These are phyloP conservation scores for Apiotrichum veenhuisii DNA, from an alignment of 1,284 basidiomycete genomes.

Conservation along the genomic window DNA sequence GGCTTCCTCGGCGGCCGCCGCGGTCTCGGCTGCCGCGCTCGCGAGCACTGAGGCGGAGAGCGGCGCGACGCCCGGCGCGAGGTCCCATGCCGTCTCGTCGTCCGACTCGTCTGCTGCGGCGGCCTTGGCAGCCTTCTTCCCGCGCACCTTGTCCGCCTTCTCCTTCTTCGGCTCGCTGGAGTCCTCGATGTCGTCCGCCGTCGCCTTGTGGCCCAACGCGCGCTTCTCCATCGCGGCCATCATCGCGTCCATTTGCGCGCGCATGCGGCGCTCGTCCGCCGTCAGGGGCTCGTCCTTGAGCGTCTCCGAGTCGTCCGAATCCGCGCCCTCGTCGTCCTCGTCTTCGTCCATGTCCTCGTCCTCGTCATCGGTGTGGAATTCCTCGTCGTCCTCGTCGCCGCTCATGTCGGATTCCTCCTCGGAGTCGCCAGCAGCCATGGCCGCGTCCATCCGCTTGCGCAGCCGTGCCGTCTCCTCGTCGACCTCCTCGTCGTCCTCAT, in stretches of 20 bases:
- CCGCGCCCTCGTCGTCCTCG: constrained; percentile 18
- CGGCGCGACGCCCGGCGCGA: constrained; percentile 14
- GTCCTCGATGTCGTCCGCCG: constrained; percentile 15
- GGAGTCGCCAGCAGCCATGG: constrained; percentile 18
- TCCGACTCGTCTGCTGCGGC: not conserved
- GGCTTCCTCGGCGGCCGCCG: not conserved
- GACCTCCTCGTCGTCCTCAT: constrained; percentile 21
- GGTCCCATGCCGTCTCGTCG: constrained; percentile 11
- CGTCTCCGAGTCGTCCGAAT: constrained; percentile 34
- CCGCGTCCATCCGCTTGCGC: constrained; percentile 25
- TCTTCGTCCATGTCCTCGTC: constrained; percentile 32
- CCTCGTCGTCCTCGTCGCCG: constrained; percentile 30
- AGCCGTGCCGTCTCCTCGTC: constrained; percentile 18
- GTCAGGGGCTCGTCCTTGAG: constrained; percentile 29
- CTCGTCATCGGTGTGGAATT: constrained; percentile 30
- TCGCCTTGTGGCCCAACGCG: constrained; percentile 18
- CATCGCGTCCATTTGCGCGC: constrained; percentile 35
- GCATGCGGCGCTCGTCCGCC: constrained; percentile 18
- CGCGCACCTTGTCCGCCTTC: constrained; percentile 9
- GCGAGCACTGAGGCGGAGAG: constrained; percentile 12
- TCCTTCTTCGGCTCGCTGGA: constrained; percentile 6
- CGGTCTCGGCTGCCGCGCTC: constrained; percentile 11
- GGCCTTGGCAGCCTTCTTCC: not conserved
- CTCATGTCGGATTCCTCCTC: constrained; percentile 23
- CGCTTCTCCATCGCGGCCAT: constrained; percentile 37